Conservation (phyloP, 129 eudicot species). For the Oenanthe sinensis region DNA sequence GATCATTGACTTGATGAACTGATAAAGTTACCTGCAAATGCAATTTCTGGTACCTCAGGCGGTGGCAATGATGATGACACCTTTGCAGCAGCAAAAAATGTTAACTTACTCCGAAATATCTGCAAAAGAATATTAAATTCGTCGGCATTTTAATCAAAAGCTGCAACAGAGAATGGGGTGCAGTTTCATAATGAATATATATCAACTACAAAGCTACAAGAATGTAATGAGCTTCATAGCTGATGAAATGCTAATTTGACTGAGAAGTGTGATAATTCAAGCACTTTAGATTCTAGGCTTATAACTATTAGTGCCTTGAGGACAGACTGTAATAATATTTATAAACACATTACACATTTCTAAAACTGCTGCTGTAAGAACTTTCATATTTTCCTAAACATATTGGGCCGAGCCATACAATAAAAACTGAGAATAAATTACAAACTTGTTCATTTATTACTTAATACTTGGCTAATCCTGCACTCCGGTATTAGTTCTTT, state of each 20-base stretch:
- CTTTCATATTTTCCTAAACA: not conserved
- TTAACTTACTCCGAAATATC: slow-evolving; percentile 71
- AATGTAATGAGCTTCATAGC: not conserved
- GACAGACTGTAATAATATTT: not conserved
- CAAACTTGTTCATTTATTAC: no score
- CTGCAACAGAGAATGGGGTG: not conserved
- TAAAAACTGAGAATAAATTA: no score
- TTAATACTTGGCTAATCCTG: not conserved
- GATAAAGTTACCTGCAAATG: slow-evolving; percentile 75
- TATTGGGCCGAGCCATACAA: not conserved
- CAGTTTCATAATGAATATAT: not conserved
- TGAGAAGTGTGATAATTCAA: not conserved
- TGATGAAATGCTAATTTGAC: not conserved
- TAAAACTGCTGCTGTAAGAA: not conserved
- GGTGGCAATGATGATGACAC: slow-evolving; percentile 79
- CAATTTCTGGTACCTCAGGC: slow-evolving; percentile 86
- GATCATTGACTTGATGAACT: not conserved
- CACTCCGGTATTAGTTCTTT: not conserved
- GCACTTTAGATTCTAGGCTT: not conserved
- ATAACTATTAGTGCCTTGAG: not conserved
- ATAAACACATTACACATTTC: not conserved
- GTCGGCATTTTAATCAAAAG: not conserved
- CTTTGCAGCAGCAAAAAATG: slow-evolving; percentile 94
- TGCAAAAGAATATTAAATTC: slow-evolving; percentile 16
- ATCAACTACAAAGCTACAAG: not conserved